Base-by-base conservation (phyloP, 2,329 filamentous ascomycete genomes). In the Diatrype stigma region DNA sequence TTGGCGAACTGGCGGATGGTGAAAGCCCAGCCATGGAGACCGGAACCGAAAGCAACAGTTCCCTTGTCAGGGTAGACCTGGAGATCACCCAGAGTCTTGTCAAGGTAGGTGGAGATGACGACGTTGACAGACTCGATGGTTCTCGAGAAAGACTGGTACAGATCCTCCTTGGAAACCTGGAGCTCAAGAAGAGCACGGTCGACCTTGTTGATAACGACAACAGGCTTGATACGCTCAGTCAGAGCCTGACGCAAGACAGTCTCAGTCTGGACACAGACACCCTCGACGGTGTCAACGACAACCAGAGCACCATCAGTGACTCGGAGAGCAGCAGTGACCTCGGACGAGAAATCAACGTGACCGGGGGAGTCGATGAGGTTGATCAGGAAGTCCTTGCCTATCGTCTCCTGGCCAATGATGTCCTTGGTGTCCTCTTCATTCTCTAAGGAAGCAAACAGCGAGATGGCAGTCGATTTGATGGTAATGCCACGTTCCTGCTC, bases 261-360 rank as follows among this genome's bases (percentile, higher is more conserved):
- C 88, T 99, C 94, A 72, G 94, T 99, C 85, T 99, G 94, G 74
- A 99, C 94, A 78, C 94, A 99, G 68, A 99, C 95, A 91, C 94
- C 94, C 79, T 96, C 94, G 66, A 99, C 89, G 77, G 92, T 96
- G 82, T 99, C 94, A 81, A 99, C 94, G 79, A 99, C 94, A 71
- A 99, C 94, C 64, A 99, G 90, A 69, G 94, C 94, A 90, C 94
- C 94, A 71, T 99, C 94, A 67, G 94, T 99, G 79, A 99, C 94
- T 90, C 94, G 94, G 71, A 99, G 93, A 73, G 94, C 94, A 73
- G 94, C 94, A 72, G 94, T 99, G 73, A 99, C 94, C 75, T 99
- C 94, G 63, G 94, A 99, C 40, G 94, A 99, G 87, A 99, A 99
- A 81, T 99, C 94, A 81, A 99, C 94, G 93, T 99, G 94, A 85